Percentiles rank a stretch among this genome's conserved stretches.
Evolutionary conservation across 129 eudicot species (phyloP).

Genomic region (Chrysanthemum makinoi): DNA sequence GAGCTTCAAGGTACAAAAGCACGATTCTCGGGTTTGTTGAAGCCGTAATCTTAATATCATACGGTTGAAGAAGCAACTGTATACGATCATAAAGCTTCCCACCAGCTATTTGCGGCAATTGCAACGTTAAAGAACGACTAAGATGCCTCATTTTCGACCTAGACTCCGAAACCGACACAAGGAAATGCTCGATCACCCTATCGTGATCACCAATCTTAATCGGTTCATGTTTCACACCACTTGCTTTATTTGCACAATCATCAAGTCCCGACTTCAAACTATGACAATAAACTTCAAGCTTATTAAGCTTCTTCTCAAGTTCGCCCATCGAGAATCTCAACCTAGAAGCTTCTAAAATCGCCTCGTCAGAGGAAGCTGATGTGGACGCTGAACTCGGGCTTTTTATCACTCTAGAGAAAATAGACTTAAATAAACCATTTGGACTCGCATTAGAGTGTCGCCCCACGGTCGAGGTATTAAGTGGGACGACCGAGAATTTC

Average conservation of each 20-base stretch:
- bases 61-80: conserved; percentile 52
- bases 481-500: conserved; percentile 70
- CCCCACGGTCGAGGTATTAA: conserved; percentile 40
- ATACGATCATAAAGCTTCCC: conserved; percentile 64
- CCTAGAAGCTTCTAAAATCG: conserved; percentile 68
- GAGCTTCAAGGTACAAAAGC: conserved; percentile 61
- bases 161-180: conserved; percentile 67
- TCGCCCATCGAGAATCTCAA: conserved; percentile 72
- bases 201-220: conserved; percentile 47
- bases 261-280: conserved; percentile 82
- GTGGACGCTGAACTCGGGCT: conserved; percentile 50
- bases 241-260: conserved; percentile 38
- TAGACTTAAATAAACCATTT: conserved; percentile 64
- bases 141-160: conserved; percentile 59
- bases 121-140: conserved; percentile 60
- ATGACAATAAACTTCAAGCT: conserved; percentile 75
- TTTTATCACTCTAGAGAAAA: conserved; percentile 51
- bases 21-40: conserved; percentile 63
- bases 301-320: conserved; percentile 86
- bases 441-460: conserved; percentile 60
- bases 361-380: conserved; percentile 53
- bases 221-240: conserved; percentile 26
- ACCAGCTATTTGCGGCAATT: conserved; percentile 57
- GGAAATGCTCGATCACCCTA: conserved; percentile 62
- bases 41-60: conserved; percentile 55